These are phyloP conservation scores for Suillus bovinus DNA, from an alignment of 768 basidiomycete species.

Conservation along the genomic window DNA sequence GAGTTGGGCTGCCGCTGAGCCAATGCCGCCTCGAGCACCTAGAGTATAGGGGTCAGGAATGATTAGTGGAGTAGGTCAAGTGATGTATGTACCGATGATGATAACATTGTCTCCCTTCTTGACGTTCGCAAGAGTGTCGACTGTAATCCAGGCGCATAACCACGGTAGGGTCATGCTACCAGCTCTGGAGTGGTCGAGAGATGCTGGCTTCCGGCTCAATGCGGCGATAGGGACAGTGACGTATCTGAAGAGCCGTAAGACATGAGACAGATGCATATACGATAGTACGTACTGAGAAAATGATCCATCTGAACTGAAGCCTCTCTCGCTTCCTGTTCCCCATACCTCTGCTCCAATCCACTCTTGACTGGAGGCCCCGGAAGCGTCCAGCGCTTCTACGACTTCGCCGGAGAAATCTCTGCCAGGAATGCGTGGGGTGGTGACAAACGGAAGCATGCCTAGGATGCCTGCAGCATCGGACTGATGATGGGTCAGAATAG, in stretches of 20 bases:
- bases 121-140: conserved; percentile 34
- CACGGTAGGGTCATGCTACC: conserved; percentile 36
- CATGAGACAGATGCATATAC: neutral
- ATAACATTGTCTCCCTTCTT: conserved; percentile 34
- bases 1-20: conserved; percentile 34
- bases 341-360: conserved; percentile 35
- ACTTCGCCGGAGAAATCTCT: conserved; percentile 38
- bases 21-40: conserved; percentile 37
- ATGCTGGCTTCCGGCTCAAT: conserved; percentile 32
- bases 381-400: conserved; percentile 30
- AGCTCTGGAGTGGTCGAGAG: conserved; percentile 25
- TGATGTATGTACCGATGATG: conserved; percentile 28
- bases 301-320: conserved; percentile 33
- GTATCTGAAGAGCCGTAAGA: conserved; percentile 20
- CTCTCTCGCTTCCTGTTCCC: conserved; percentile 35
- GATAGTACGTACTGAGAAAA: conserved; percentile 36
- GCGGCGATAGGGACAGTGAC: conserved; percentile 29
- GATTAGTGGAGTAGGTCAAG: too few relatives aligned
- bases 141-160: conserved; percentile 39
- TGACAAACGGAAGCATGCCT: conserved; percentile 33
- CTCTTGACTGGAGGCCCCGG: conserved; percentile 15
- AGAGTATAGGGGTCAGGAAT: neutral
- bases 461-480: conserved; percentile 32
- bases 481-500: conserved; percentile 13
- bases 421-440: conserved; percentile 31